phyloP scores from a whole-genome alignment of 2,329 filamentous ascomycete species.

The Penicillium sp. region DNA sequence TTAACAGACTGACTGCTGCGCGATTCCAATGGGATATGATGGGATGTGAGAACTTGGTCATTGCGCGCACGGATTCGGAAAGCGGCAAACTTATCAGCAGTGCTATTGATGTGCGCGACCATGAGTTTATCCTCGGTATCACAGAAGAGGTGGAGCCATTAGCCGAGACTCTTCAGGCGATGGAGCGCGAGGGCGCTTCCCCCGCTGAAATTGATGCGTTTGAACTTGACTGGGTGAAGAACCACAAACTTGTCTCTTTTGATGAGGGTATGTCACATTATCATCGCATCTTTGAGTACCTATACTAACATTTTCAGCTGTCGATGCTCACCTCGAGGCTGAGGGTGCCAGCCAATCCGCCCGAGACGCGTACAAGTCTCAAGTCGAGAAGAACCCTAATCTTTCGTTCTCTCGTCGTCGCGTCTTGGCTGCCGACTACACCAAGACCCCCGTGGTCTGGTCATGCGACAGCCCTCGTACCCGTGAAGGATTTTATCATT shows the following conservation, averaged over 20 bases:
- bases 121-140: slow-evolving; percentile 93
- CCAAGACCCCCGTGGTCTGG: slow-evolving; percentile 72
- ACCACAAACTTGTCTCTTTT: slow-evolving; percentile 81
- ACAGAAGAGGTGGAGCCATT: slow-evolving; percentile 76
- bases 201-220: slow-evolving; percentile 81
- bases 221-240: slow-evolving; percentile 86
- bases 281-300: background rate
- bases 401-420: slow-evolving; percentile 78
- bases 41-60: slow-evolving; percentile 91
- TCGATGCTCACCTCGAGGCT: slow-evolving; percentile 69
- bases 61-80: slow-evolving; percentile 93
- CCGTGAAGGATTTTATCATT: slow-evolving; percentile 67
- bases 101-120: slow-evolving; percentile 89
- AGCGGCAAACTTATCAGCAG: slow-evolving; percentile 88
- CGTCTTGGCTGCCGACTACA: slow-evolving; percentile 67
- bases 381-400: slow-evolving; percentile 65
- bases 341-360: slow-evolving; percentile 65
- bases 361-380: slow-evolving; percentile 67
- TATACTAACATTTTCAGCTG: slow-evolving; percentile 52
- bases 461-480: slow-evolving; percentile 91
- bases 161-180: slow-evolving; percentile 83
- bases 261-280: slow-evolving; percentile 65
- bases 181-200: slow-evolving; percentile 78
- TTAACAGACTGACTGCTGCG: slow-evolving; percentile 87
- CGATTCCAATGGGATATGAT: slow-evolving; percentile 99